Base-by-base conservation (phyloP, 495 filamentous ascomycete species). In the Neurospora pannonica region DNA sequence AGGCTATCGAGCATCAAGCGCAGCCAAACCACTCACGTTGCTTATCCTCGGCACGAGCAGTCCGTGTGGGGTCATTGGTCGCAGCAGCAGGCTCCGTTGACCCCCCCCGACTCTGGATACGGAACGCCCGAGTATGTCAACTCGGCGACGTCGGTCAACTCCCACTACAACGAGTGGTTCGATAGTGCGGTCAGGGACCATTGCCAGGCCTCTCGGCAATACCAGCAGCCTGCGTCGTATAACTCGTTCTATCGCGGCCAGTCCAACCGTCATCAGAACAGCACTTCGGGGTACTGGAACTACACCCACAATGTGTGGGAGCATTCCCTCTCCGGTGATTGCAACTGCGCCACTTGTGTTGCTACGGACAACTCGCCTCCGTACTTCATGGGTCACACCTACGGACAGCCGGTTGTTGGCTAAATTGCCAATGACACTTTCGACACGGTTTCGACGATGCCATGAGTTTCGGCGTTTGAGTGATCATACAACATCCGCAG, bases 311-410 rank as follows among this genome's bases (percentile, higher is more conserved):
- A 82, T 79, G 83, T 85, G 38, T 92, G 91, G 89, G 84, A 87
- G 73, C 87, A 88, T 74, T 86, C 85, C 46, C 85, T 88, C 77
- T 87, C 87, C 67, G 86, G 87, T 38, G 92, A 90, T 24, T 96
- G 92, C 79, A 86, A 85, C 74, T 96, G 93, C 80, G 79, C 84
- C 70, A 88, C 89, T 72, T 95, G 93, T 81, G 82, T 84, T 21
- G 78, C 79, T 36, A 54, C 77, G 21, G 90, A 80, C 72, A 79
- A 88, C 74, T 88, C 90, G 73, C 80, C 90, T 38, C 87, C 89
- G 42, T 93, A 94, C 79, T 89, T 94, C 78, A 88, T 88, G 79
- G 83, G 86, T 70, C 86, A 86, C 70, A 84, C 84, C 67, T 93
- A 90, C 76, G 82, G 90, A 24, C 92, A 92, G 81, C 85, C 92